These are phyloP conservation scores for Yamadazyma dendronema DNA, from an alignment of 1,139 yeast genomes.

Conservation along the genomic window DNA sequence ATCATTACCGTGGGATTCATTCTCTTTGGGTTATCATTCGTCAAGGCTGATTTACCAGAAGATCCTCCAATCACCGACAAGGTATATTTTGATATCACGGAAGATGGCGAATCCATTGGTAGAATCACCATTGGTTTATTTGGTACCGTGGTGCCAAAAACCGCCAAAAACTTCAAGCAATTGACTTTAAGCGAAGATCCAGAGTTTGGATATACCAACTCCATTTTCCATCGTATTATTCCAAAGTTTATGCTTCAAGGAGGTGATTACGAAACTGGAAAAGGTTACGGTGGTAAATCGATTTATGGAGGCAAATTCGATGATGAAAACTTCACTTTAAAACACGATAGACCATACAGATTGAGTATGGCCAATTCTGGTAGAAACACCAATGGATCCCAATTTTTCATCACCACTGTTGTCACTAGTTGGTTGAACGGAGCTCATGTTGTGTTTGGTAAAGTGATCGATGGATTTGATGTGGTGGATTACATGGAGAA, in stretches of 20 bases:
- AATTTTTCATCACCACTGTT: constrained; percentile 64
- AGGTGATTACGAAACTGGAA: constrained; percentile 59
- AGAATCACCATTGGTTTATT: constrained; percentile 66
- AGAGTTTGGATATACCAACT: constrained; percentile 47
- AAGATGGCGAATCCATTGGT: constrained; percentile 74
- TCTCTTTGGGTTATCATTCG: constrained; percentile 18
- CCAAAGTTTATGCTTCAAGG: constrained; percentile 62
- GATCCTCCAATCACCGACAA: constrained; percentile 66
- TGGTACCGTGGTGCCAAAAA: constrained; percentile 63
- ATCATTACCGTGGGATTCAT: constrained; percentile 17
- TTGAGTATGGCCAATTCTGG: constrained; percentile 69
- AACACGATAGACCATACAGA: constrained; percentile 58
- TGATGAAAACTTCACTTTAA: constrained; percentile 56
- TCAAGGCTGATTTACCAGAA: constrained; percentile 31
- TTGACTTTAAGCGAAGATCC: constrained; percentile 63
- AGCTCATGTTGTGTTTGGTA: constrained; percentile 79
- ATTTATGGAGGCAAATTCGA: constrained; percentile 56
- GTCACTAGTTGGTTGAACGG: constrained; percentile 66
- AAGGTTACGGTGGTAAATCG: constrained; percentile 61
- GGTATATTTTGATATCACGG: constrained; percentile 84
- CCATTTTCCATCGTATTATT: constrained; percentile 58
- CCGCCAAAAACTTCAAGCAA: constrained; percentile 57
- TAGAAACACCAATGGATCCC: constrained; percentile 60
- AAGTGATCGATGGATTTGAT: constrained; percentile 67
- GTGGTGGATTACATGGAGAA: constrained; percentile 55